These are phyloP conservation scores for Zizania palustris DNA, from an alignment of 202 grass and related monocot species.

Conservation along the genomic window DNA sequence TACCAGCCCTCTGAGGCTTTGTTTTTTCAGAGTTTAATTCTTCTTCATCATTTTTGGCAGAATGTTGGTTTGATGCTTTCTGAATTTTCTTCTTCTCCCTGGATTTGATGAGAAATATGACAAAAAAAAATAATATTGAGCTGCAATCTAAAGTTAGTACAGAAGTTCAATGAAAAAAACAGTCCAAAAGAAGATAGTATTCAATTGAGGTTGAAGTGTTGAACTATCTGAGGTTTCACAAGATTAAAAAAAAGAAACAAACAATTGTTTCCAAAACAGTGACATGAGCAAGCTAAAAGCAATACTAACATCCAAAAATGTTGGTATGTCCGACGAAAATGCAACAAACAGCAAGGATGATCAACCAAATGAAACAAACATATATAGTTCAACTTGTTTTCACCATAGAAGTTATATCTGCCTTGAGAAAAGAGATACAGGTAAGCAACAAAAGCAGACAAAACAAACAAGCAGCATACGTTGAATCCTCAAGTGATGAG, in stretches of 20 bases:
- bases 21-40: conserved; percentile 39
- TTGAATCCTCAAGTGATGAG: conserved; percentile 46
- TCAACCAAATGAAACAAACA: background rate
- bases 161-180: background rate
- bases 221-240: conserved; percentile 6
- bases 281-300: background rate
- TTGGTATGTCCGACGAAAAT: too few relatives aligned
- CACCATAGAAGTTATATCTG: background rate
- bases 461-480: conserved; percentile 51
- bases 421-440: conserved; percentile 8
- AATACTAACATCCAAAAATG: background rate
- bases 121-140: background rate
- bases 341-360: background rate
- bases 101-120: conserved; percentile 29
- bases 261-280: background rate
- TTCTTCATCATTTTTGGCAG: conserved; percentile 52
- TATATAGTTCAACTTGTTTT: background rate
- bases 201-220: conserved; percentile 16
- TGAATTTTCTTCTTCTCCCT: conserved; percentile 57
- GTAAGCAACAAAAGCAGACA: background rate
- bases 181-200: background rate
- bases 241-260: background rate
- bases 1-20: conserved; percentile 49
- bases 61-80: conserved; percentile 42
- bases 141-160: background rate